Percentiles rank a stretch among this genome's conserved stretches.
These are phyloP conservation scores for Epichloe elymi DNA, from an alignment of 2,329 filamentous ascomycete species.

Conservation along the genomic window DNA sequence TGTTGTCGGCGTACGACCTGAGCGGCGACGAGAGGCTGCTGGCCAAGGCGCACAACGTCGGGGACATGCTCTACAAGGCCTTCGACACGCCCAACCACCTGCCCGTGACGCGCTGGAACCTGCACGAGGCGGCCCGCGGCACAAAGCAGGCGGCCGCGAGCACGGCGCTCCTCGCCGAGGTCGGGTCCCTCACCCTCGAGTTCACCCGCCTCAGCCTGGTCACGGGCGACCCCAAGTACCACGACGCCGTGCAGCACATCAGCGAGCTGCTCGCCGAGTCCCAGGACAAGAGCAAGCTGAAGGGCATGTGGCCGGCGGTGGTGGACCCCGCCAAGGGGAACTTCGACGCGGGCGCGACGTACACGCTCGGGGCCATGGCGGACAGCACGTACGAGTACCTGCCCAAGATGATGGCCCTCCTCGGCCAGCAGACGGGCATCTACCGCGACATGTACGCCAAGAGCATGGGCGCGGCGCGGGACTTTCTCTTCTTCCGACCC, in stretches of 20 bases:
- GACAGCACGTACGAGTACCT: constrained; percentile 49
- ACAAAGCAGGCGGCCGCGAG: constrained; percentile 9
- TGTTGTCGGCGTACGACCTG: constrained; percentile 37
- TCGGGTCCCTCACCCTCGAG: constrained; percentile 57
- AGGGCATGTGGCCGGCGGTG: constrained; percentile 59
- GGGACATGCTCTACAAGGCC: constrained; percentile 37
- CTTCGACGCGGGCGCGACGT: constrained; percentile 25
- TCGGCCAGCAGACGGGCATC: constrained; percentile 44
- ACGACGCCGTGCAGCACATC: constrained; percentile 59
- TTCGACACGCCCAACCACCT: constrained; percentile 40
- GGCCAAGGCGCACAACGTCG: constrained; percentile 35
- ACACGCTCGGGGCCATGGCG: constrained; percentile 36
- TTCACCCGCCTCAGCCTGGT: constrained; percentile 60
- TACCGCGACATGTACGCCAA: constrained; percentile 52
- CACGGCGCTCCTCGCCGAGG: constrained; percentile 38
- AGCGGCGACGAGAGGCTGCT: constrained; percentile 29
- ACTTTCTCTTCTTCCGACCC: constrained; percentile 56
- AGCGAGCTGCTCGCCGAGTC: constrained; percentile 51
- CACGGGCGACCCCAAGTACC: constrained; percentile 56
- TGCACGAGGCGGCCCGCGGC: constrained; percentile 14
- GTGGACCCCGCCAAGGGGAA: constrained; percentile 44
- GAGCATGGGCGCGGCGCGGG: constrained; percentile 44
- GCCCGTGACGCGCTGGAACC: constrained; percentile 23
- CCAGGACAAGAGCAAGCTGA: constrained; percentile 54
- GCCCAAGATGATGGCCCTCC: constrained; percentile 48